A percentile compares a stretch with the other conserved stretches of the same genome.
Conservation (phyloP, 495 filamentous ascomycete species). For the Neurospora intermedia region DNA sequence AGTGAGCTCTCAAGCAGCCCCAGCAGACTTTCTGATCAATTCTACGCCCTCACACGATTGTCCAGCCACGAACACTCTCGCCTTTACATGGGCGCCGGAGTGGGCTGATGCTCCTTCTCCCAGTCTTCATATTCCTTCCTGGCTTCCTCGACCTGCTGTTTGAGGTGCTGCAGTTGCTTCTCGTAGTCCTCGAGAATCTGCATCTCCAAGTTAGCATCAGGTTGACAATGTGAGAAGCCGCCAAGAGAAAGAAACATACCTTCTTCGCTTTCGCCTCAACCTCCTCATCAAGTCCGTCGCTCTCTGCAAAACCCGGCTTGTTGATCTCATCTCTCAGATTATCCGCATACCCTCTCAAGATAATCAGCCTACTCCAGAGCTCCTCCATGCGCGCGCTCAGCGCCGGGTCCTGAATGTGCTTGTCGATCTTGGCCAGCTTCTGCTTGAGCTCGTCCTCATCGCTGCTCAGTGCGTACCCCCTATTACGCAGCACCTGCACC, state of each 20-base stretch:
- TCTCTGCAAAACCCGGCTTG: conserved; percentile 43
- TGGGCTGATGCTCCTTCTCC: conserved; percentile 45
- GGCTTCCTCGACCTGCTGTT: conserved; percentile 67
- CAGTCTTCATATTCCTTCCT: conserved; percentile 71
- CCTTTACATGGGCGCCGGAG: conserved; percentile 13
- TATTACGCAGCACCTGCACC: conserved; percentile 81
- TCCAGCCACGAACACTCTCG: not conserved
- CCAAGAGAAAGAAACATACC: conserved; percentile 40
- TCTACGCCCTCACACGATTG: not conserved
- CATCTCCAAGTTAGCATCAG: conserved; percentile 13
- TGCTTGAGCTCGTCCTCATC: conserved; percentile 86
- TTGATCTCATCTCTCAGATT: conserved; percentile 70
- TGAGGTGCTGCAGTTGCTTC: conserved; percentile 74
- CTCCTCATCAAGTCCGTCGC: conserved; percentile 60
- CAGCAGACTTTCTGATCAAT: not conserved
- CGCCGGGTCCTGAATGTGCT: conserved; percentile 68
- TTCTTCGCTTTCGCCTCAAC: conserved; percentile 73
- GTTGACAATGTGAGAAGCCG: not conserved
- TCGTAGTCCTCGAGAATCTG: conserved; percentile 89
- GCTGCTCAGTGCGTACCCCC: conserved; percentile 84
- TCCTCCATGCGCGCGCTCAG: conserved; percentile 79
- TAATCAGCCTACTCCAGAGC: conserved; percentile 91
- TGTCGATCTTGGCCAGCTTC: conserved; percentile 67
- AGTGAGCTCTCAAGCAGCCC: not conserved
- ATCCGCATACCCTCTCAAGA: conserved; percentile 68